Evolutionary conservation across 257 asterid species (phyloP), one percentile per base, ranked within the genome.

Genomic region (Ligustrum vulgare): DNA sequence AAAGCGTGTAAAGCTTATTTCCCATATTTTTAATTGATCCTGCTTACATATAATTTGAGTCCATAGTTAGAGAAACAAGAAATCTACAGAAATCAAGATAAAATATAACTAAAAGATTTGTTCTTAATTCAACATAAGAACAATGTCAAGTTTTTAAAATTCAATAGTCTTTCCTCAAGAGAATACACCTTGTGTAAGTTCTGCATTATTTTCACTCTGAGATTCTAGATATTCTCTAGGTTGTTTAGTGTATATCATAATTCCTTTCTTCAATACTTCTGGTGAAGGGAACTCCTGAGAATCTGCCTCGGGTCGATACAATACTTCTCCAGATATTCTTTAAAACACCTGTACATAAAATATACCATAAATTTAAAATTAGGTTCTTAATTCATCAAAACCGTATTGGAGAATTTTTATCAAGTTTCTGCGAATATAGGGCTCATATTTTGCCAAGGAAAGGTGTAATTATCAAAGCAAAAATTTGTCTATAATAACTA

Each of bases 221-320:
- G 51, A 34, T 32, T 72, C 62, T 28, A 68, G 28, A 63, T 32
- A 0, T 16, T 79, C 20, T 58, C 25, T 20, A 37, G 83, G 83
- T 18, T 64, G 80, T 67, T 79, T 79, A 5, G 83, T 79, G 1
- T 80, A 79, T 39, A 79, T 75, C 54, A 79, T 35, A 43, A 79
- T 63, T 64, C 8, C 70, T 3, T 67, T 60, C 75, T 28, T 70
- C 6, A 79, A 69, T 4, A 1, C 8, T 7, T 79, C 75, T 35
- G 83, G 83, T 34, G 83, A 79, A 70, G 73, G 80, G 60, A 79
- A 74, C 77, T 47, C 56, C 7, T 22, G 18, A 22, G 63, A 36
- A 8, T 79, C 80, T 25, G 76, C 18, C 32, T 70, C 13, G 25
- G 83, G 83, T 22, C 31, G 32, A 72, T 69, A 79, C 64, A 79